Evolutionary conservation across 306 rosid species (phyloP).

Genomic region (Cajanus cajan): DNA sequence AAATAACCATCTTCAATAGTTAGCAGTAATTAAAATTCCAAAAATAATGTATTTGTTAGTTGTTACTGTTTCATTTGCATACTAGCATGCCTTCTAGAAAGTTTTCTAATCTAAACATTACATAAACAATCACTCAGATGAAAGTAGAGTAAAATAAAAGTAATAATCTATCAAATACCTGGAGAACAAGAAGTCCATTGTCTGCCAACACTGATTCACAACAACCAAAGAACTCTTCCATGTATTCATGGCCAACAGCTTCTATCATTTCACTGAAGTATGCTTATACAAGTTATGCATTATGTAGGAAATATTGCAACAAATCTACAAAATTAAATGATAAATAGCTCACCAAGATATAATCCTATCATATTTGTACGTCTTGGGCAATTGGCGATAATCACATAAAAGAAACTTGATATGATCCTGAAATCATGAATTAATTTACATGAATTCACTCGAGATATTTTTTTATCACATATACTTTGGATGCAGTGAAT

Average conservation of each 20-base stretch:
- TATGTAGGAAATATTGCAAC: neutral
- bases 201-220: slow-evolving; percentile 73
- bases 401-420: slow-evolving; percentile 76
- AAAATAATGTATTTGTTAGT: neutral
- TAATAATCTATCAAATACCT: slow-evolving; percentile 42
- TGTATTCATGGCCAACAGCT: slow-evolving; percentile 78
- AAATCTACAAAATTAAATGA: neutral
- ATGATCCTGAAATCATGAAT: slow-evolving; percentile 48
- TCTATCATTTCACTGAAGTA: slow-evolving; percentile 87
- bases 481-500: neutral
- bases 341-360: slow-evolving; percentile 74
- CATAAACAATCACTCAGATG: neutral
- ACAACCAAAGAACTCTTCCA: slow-evolving; percentile 74
- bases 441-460: neutral
- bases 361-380: slow-evolving; percentile 65
- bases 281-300: slow-evolving; percentile 10
- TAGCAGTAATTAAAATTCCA: slow-evolving; percentile 26
- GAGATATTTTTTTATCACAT: neutral
- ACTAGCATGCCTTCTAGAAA: neutral
- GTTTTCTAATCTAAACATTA: neutral
- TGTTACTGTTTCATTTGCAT: slow-evolving; percentile 12
- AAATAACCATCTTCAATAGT: slow-evolving; percentile 19
- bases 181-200: slow-evolving; percentile 73
- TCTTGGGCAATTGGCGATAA: slow-evolving; percentile 70
- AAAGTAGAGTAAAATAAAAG: neutral